phyloP scores from a whole-genome alignment of 352 stramenopile species.

The Chrysophaeum taylorii region DNA sequence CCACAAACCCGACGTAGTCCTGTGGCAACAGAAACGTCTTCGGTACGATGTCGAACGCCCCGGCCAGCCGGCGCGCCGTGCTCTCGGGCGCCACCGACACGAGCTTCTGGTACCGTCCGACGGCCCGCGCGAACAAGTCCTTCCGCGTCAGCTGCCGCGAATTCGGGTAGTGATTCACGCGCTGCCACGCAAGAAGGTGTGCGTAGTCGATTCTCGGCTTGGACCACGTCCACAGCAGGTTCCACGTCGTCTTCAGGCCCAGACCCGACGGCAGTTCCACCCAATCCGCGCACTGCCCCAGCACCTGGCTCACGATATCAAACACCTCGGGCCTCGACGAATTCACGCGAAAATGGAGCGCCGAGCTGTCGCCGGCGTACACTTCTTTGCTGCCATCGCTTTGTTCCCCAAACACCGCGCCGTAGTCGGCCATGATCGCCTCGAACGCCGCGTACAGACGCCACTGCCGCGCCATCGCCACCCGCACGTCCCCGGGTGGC shows the following conservation, averaged over 20 bases:
- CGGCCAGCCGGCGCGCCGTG: background rate
- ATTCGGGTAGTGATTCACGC: conserved; percentile 83
- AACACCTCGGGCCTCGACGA: conserved; percentile 61
- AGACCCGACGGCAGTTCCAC: conserved; percentile 59
- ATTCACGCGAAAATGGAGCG: conserved; percentile 63
- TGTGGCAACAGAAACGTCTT: conserved; percentile 80
- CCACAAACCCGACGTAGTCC: conserved; percentile 74
- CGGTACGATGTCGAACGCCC: conserved; percentile 62
- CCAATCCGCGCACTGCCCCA: conserved; percentile 45
- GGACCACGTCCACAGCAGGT: conserved; percentile 76
- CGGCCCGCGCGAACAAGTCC: conserved; percentile 55
- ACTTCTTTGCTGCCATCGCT: conserved; percentile 18
- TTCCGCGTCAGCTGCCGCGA: conserved; percentile 72
- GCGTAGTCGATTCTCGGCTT: conserved; percentile 50
- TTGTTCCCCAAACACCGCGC: conserved; percentile 53
- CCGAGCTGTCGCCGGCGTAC: conserved; percentile 25
- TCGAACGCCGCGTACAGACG: conserved; percentile 66
- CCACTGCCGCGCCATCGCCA: conserved; percentile 51
- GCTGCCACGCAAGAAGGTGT: conserved; percentile 71
- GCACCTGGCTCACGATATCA: conserved; percentile 58
- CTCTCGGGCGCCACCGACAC: no score
- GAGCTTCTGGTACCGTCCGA: conserved; percentile 52
- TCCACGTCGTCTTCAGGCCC: conserved; percentile 73
- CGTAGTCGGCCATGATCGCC: conserved; percentile 69
- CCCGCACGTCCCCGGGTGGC: conserved; percentile 29